Percentiles rank a stretch among this genome's conserved stretches.
Evolutionary conservation across 495 filamentous ascomycete genomes (phyloP).

Genomic region (Astrocystis sublimbata): DNA sequence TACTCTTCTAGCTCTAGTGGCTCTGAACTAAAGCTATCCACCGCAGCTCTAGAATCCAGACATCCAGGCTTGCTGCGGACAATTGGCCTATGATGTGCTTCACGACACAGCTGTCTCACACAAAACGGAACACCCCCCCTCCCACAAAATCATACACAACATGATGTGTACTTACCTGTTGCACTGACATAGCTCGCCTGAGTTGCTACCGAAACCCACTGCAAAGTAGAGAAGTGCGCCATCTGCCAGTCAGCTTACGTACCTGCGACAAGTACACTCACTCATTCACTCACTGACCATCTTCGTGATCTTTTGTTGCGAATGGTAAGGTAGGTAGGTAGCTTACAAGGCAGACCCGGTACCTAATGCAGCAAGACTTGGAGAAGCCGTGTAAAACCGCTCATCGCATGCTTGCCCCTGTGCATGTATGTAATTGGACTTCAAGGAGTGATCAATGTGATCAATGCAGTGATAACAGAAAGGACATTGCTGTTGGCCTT

Average conservation of each 20-base stretch:
- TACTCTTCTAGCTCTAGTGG: conserved; percentile 11
- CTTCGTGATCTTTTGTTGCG: conserved; percentile 3
- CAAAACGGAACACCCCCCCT: conserved; percentile 8
- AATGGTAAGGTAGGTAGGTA: not conserved
- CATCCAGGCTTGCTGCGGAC: not conserved
- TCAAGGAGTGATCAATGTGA: conserved; percentile 6
- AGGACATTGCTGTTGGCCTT: not conserved
- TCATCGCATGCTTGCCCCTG: conserved; percentile 5
- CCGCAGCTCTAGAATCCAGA: conserved; percentile 7
- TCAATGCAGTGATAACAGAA: not conserved
- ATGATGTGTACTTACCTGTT: not conserved
- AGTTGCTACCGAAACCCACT: not conserved
- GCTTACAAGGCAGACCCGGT: no score
- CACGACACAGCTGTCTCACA: not conserved
- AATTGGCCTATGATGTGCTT: conserved; percentile 19
- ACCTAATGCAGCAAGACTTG: conserved; percentile 13
- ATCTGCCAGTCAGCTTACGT: conserved; percentile 12
- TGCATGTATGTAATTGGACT: conserved; percentile 13
- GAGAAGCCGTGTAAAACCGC: conserved; percentile 11
- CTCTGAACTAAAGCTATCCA: conserved; percentile 12
- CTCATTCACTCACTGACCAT: conserved; percentile 1
- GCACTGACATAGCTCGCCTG: not conserved
- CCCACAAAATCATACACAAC: conserved; percentile 1
- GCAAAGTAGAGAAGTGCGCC: not conserved
- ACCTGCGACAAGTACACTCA: not conserved